phyloP scores from a whole-genome alignment of 2,329 filamentous ascomycete species.

The Cladosporium sp. region DNA sequence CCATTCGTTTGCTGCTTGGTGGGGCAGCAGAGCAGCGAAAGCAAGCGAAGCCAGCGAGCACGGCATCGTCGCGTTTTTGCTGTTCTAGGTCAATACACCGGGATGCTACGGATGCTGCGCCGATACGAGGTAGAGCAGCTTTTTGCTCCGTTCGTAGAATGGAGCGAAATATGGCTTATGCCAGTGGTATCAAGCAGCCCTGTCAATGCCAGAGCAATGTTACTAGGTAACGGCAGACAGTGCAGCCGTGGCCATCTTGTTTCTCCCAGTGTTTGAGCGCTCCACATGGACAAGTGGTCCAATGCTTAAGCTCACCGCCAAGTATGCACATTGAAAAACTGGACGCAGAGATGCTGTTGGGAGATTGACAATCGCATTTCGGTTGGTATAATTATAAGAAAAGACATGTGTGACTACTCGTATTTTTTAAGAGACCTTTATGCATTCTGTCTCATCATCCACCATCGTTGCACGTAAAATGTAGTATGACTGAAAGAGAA shows the following conservation, averaged over 20 bases:
- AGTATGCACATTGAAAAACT: background rate
- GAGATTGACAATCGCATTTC: background rate
- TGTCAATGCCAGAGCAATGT: no score
- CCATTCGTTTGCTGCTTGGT: background rate
- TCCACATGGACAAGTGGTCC: no score
- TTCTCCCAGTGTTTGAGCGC: no score
- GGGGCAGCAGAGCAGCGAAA: background rate
- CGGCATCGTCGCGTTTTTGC: slow-evolving; percentile 10
- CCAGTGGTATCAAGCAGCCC: no score
- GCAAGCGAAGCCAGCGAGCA: background rate
- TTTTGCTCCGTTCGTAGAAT: background rate
- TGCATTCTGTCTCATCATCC: slow-evolving; percentile 8
- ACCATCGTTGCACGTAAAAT: slow-evolving; percentile 10
- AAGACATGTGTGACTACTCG: background rate
- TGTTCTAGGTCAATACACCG: background rate
- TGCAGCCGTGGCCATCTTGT: background rate
- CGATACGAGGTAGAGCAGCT: background rate
- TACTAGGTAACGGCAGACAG: no score
- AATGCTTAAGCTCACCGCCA: no score
- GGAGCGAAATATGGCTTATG: no score
- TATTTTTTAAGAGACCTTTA: background rate
- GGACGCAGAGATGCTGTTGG: background rate
- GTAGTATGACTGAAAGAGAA: background rate
- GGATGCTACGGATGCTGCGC: background rate
- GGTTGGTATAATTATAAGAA: slow-evolving; percentile 7